These are phyloP conservation scores for Ramularia collo-cygni DNA, from an alignment of 2,329 filamentous ascomycete species.

Conservation along the genomic window DNA sequence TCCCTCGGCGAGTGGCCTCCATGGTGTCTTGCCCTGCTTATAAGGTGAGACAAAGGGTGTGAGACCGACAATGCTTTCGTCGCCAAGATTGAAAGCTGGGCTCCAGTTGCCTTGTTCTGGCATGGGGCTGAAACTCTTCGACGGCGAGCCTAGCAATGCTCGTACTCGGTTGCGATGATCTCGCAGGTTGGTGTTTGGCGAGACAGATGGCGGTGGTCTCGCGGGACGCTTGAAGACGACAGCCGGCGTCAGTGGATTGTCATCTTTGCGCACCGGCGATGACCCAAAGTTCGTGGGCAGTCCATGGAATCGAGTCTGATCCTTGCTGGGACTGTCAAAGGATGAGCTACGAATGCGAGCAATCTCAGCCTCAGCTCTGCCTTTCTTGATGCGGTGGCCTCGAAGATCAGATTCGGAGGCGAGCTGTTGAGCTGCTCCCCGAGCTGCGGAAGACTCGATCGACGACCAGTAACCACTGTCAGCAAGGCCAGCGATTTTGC, in stretches of 20 bases:
- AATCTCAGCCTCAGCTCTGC: conserved; percentile 92
- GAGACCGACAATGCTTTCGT: conserved; percentile 51
- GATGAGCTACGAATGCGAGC: conserved; percentile 86
- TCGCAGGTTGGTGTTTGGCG: conserved; percentile 84
- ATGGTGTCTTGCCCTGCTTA: conserved; percentile 30
- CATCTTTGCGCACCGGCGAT: conserved; percentile 35
- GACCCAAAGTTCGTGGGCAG: conserved; percentile 28
- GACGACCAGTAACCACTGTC: conserved; percentile 98
- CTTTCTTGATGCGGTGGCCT: conserved; percentile 65
- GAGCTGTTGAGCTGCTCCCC: conserved; percentile 55
- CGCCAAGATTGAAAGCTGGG: conserved; percentile 59
- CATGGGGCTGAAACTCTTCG: conserved; percentile 48
- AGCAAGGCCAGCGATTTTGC: conserved; percentile 71
- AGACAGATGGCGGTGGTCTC: conserved; percentile 67
- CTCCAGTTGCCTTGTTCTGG: conserved; percentile 55
- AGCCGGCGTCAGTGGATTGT: conserved; percentile 67
- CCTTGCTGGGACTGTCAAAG: conserved; percentile 80
- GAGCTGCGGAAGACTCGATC: conserved; percentile 79
- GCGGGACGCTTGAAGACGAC: conserved; percentile 69
- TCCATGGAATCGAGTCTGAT: conserved; percentile 45
- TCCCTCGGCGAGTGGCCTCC: conserved; percentile 23
- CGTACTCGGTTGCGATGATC: conserved; percentile 79
- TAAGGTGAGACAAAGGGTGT: conserved; percentile 33
- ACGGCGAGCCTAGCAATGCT: conserved; percentile 73
- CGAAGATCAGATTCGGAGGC: conserved; percentile 71